Base-by-base conservation (phyloP, 139 green algal genomes). In the Closterium sp. region DNA sequence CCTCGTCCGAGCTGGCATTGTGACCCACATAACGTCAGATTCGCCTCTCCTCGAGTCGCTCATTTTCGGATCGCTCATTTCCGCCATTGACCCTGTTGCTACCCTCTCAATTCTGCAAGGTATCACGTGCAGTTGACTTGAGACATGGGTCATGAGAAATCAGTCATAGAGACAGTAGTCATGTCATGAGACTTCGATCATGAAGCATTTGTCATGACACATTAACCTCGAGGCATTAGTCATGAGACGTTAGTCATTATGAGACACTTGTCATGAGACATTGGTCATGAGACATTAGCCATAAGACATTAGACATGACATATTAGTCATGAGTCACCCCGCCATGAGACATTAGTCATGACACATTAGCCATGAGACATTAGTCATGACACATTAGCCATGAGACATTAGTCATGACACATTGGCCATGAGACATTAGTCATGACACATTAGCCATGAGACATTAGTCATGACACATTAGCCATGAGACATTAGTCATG, bases 71-170 rank as follows among this genome's bases (percentile, higher is more conserved):
- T 94, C 96, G 4, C 93, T 97, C 88, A 97, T 98, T 79, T 95
- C 90, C 31, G 95, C 95, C 29, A 98, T 96, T 73, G 96, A 98
- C 93, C 96, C 96, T 0, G 96, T 98, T 28, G 96, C 96, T 32
- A 97, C 89, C 17, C 88, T 96, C 34, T 92, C 90, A 19, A 92
- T 96, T 19, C 96, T 96, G 73, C 70, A 89, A 90, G 96, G 88
- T 97, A 92, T 90, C 27, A 13, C 5, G 6, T 88, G 29, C n/a
- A n/a, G n/a, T n/a, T n/a, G n/a, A n/a, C n/a, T 13, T 32, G 30
- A 42, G 30, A 5, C 85, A 88, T 88, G 5, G 7, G 7, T 88
- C 7, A 42, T 88, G 30, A 42, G 42, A 13, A 5, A 62, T 5
- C 7, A 62, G 42, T 62, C 42, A 62, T 62, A 13, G 30, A 88